Conservation (phyloP, 2,329 filamentous ascomycete species). For the Fusarium nygamai region DNA sequence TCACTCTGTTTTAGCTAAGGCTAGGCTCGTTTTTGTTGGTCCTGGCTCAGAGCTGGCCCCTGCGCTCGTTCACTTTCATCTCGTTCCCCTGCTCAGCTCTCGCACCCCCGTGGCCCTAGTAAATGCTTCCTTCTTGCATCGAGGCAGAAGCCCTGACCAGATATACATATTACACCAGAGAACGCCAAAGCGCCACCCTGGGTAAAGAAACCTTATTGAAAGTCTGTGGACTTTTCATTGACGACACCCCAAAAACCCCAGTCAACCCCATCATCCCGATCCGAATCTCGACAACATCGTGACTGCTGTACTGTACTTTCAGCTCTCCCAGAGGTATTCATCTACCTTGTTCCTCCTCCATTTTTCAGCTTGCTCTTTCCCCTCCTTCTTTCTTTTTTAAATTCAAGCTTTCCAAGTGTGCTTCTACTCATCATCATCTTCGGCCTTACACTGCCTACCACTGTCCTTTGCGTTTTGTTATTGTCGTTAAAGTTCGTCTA, state of each 20-base stretch:
- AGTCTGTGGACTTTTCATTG: slow-evolving; percentile 35
- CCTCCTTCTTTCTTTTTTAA: slow-evolving; percentile 14
- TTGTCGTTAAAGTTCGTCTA: slow-evolving; percentile 26
- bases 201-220: slow-evolving; percentile 43
- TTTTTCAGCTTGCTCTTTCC: slow-evolving; percentile 13
- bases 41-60: slow-evolving; percentile 13
- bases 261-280: slow-evolving; percentile 36
- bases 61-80: slow-evolving; percentile 30
- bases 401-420: slow-evolving; percentile 1
- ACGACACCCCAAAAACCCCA: slow-evolving; percentile 37
- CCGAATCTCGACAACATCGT: slow-evolving; percentile 38
- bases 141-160: slow-evolving; percentile 31
- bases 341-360: slow-evolving; percentile 31
- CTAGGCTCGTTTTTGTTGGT: slow-evolving; percentile 10
- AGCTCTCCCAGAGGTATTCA: slow-evolving; percentile 26
- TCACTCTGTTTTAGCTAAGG: slow-evolving; percentile 24
- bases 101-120: slow-evolving; percentile 4
- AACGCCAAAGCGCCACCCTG: slow-evolving; percentile 40
- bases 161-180: slow-evolving; percentile 43
- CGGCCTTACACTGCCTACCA: background rate
- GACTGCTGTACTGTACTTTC: slow-evolving; percentile 18
- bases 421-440: background rate
- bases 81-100: background rate
- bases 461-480: background rate
- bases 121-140: slow-evolving; percentile 22